These are phyloP conservation scores for Ormosia semicastrata DNA, from an alignment of 306 rosid genomes.

Conservation along the genomic window DNA sequence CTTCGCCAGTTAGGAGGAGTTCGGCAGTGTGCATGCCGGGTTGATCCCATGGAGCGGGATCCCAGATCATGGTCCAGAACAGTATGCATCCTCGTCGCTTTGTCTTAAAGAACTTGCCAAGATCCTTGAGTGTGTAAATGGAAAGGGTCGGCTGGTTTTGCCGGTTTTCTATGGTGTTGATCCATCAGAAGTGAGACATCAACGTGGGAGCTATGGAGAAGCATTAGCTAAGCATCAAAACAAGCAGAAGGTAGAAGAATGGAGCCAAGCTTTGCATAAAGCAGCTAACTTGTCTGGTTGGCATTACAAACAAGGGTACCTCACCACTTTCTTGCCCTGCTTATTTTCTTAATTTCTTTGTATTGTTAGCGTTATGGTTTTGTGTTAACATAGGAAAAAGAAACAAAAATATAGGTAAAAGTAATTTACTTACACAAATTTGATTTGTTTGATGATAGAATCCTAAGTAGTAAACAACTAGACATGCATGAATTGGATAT, in stretches of 20 bases:
- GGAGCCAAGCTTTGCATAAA: not conserved
- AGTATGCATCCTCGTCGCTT: conserved; percentile 1
- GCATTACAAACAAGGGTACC: conserved; percentile 16
- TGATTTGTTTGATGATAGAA: not conserved
- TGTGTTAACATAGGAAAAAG: too few species aligned
- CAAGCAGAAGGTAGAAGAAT: not conserved
- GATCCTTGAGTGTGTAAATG: not conserved
- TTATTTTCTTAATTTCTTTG: not conserved
- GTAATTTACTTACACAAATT: not conserved
- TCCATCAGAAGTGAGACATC: conserved; percentile 12
- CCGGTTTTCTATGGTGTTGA: conserved; percentile 11
- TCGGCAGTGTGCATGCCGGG: too few species aligned
- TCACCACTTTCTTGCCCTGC: too few species aligned
- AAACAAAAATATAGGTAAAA: not conserved
- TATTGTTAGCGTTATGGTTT: too few species aligned
- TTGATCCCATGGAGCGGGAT: too few species aligned
- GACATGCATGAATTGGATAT: not conserved
- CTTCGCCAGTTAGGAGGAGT: too few species aligned
- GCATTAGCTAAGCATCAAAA: not conserved
- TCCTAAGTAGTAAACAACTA: not conserved
- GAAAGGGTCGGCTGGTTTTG: not conserved
- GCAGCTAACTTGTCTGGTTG: not conserved
- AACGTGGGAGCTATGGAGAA: not conserved
- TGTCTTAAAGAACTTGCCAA: conserved; percentile 9
- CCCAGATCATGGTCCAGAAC: too few species aligned